Evolutionary conservation across 805 yeast species (phyloP).

Genomic region (Jamesozyma rosinii): DNA sequence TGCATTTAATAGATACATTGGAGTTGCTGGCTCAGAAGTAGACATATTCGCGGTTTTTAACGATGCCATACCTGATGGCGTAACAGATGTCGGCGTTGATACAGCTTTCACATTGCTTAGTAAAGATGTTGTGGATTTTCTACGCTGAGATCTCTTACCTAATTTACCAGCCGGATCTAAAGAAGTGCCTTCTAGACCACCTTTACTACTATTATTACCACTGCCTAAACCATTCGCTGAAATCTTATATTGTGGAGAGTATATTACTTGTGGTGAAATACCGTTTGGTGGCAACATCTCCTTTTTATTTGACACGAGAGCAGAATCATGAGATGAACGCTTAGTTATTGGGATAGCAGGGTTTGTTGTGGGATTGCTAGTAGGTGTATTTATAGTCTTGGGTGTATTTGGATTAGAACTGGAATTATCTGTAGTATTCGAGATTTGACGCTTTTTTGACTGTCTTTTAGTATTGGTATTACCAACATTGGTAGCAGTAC

Average conservation of each 20-base stretch:
- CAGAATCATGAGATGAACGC: neutral
- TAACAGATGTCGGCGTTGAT: neutral
- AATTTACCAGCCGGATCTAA: neutral
- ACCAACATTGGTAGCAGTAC: neutral
- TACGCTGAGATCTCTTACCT: slow-evolving; percentile 1
- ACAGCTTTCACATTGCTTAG: neutral
- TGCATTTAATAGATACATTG: slow-evolving; percentile 3
- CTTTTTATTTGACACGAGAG: neutral
- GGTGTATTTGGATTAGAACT: slow-evolving; percentile 2
- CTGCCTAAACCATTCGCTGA: neutral
- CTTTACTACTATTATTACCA: neutral
- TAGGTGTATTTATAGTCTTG: neutral
- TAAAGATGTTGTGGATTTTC: slow-evolving; percentile 6
- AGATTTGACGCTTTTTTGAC: neutral
- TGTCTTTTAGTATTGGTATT: neutral
- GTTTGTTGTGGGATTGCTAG: neutral
- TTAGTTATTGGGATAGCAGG: neutral
- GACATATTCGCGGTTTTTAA: neutral
- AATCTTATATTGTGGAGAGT: slow-evolving; percentile 4
- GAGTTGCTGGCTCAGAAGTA: slow-evolving; percentile 9
- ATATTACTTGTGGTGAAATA: slow-evolving; percentile 4
- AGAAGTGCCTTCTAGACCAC: neutral
- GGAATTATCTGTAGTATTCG: neutral
- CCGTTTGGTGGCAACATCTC: slow-evolving; percentile 7
- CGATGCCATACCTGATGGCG: neutral